Base-by-base conservation (phyloP, 2,329 filamentous ascomycete genomes). In the Eutypella sp. region DNA sequence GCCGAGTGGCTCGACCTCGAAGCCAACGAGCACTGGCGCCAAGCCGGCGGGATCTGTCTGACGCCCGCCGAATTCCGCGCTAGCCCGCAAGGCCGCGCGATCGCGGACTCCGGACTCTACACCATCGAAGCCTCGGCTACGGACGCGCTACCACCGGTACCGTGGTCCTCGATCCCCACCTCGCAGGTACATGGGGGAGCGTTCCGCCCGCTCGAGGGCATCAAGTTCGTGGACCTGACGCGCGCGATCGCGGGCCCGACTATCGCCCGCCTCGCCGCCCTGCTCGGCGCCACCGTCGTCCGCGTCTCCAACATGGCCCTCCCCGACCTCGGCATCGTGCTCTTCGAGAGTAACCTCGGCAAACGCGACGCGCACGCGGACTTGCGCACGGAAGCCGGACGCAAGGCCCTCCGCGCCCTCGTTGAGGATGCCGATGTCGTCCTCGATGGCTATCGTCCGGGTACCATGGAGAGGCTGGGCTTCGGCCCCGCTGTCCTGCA, bases 161-260 rank as follows among this genome's bases (percentile, higher is more conserved):
- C 47, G 19, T 62, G 50, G 62, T 60, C 53, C 6, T 43, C 51
- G 10, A 42, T 57, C n/a, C n/a, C n/a, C n/a, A n/a, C n/a, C n/a
- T n/a, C 25, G 25, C 7, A 29, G 13, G 25, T 7, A 7, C 7
- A 29, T 7, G 25, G 25, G 7, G 25, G 25, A 29, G 25, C 48
- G 1, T 57, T 49, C 46, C 59, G 55, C 25, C 63, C 60, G 1
- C 52, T 67, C 3, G 57, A 59, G n/a, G 64, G 64, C 2, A 57
- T 67, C 20, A 60, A 62, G 29, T 49, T 67, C 15, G 57, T 67
- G 1, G 65, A 67, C 41, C 54, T 67, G 15, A 65, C 63, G 7
- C 54, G 64, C 6, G 64, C 64, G 6, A 67, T 67, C 11, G 65
- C 65, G 1, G 64, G 61, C 0, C 63, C 65, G 0, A 59, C 61